Evolutionary conservation across 2,329 filamentous ascomycete species (phyloP).

Genomic region (Elsinoe perseae): DNA sequence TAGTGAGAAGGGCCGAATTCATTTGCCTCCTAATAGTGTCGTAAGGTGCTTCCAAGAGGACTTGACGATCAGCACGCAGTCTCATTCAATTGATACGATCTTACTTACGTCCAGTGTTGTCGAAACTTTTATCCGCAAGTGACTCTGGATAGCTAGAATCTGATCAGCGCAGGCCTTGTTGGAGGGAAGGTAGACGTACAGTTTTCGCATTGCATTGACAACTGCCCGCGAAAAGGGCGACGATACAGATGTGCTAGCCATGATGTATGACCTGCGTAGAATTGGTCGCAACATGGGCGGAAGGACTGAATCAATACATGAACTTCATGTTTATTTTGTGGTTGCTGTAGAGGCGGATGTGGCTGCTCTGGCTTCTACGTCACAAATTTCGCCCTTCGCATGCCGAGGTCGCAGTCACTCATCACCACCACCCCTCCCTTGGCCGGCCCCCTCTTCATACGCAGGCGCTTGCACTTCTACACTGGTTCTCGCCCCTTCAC

Average conservation of each 20-base stretch:
- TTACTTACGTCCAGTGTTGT: conserved; percentile 74
- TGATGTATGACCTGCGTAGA: conserved; percentile 31
- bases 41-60: conserved; percentile 63
- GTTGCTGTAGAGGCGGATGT: conserved; percentile 5
- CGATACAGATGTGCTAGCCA: conserved; percentile 34
- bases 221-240: conserved; percentile 61
- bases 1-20: conserved; percentile 70
- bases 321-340: neutral
- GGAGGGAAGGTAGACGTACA: conserved; percentile 48
- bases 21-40: conserved; percentile 48
- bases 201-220: conserved; percentile 66
- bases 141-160: conserved; percentile 70
- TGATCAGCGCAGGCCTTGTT: conserved; percentile 6
- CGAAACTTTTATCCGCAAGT: conserved; percentile 82
- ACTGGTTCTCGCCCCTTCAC: neutral
- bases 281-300: conserved; percentile 24
- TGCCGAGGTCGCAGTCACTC: conserved; percentile 3
- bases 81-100: neutral
- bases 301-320: neutral
- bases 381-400: neutral
- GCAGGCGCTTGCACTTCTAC: neutral
- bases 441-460: neutral
- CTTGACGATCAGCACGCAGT: conserved; percentile 31
- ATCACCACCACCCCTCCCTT: neutral
- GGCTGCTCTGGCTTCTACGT: neutral